These are phyloP conservation scores for Recurvomyces mirabilis DNA, from an alignment of 495 filamentous ascomycete species.

Conservation along the genomic window DNA sequence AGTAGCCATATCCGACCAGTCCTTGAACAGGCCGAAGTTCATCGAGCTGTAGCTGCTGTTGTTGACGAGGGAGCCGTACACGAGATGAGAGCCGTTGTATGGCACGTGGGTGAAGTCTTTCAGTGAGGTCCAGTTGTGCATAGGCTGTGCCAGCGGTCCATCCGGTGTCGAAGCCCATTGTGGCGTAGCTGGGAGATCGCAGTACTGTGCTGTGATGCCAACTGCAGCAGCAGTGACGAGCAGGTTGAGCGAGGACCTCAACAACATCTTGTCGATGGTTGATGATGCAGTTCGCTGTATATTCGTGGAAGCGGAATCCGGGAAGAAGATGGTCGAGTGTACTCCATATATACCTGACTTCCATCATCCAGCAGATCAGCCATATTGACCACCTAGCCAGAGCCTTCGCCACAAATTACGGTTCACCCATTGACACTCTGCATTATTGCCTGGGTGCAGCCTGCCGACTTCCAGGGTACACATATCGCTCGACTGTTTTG, in stretches of 20 bases:
- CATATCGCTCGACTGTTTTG: too few species aligned
- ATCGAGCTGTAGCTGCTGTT: slow-evolving; percentile 4
- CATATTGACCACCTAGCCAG: too few species aligned
- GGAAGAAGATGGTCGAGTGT: too few species aligned
- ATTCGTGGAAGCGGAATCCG: too few species aligned
- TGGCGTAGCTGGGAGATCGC: slow-evolving; percentile 6
- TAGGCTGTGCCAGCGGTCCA: slow-evolving; percentile 35
- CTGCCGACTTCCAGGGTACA: too few species aligned
- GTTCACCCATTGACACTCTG: too few species aligned
- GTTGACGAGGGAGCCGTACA: slow-evolving; percentile 35
- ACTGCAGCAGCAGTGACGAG: neutral
- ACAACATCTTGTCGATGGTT: slow-evolving; percentile 2
- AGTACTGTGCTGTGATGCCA: slow-evolving; percentile 6
- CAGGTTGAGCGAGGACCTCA: neutral
- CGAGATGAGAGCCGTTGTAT: slow-evolving; percentile 44
- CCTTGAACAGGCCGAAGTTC: slow-evolving; percentile 41
- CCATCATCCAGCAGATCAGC: too few species aligned
- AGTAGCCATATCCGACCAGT: slow-evolving; percentile 45
- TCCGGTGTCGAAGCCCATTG: slow-evolving; percentile 6
- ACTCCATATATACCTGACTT: too few species aligned
- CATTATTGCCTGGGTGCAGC: too few species aligned
- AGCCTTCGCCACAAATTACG: too few species aligned
- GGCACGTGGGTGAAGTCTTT: slow-evolving; percentile 48
- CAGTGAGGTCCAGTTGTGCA: slow-evolving; percentile 41
- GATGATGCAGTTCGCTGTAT: too few species aligned